A percentile compares a stretch with the other conserved stretches of the same genome.
Conservation (phyloP, 2,329 filamentous ascomycete genomes). For the Talaromyces sp. region DNA sequence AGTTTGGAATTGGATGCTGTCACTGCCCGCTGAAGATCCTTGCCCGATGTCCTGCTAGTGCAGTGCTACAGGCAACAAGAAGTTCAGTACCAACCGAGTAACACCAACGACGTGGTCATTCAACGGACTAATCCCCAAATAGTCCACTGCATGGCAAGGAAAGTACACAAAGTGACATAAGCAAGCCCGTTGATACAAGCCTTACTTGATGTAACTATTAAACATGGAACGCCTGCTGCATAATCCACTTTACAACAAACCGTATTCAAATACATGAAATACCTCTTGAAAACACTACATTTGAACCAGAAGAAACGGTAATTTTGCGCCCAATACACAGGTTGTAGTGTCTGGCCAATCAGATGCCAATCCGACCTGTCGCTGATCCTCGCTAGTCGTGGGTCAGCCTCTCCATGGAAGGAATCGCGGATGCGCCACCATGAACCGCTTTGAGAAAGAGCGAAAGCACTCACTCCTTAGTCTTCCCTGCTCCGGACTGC, state of each 20-base stretch:
- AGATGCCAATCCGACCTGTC: background rate
- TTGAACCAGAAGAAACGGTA: background rate
- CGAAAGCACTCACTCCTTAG: background rate
- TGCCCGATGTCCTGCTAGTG: background rate
- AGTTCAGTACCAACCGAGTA: background rate
- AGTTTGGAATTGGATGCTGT: background rate
- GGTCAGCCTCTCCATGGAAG: background rate
- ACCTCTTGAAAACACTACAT: background rate
- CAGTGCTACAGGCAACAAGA: background rate
- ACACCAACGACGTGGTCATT: background rate
- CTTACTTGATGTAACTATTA: background rate
- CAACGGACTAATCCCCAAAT: background rate
- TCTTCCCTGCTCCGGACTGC: background rate
- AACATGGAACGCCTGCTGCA: background rate
- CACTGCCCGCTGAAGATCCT: background rate
- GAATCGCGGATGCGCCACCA: background rate
- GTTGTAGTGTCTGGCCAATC: background rate
- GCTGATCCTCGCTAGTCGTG: background rate
- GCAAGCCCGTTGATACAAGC: background rate
- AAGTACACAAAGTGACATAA: background rate
- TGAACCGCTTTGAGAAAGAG: background rate
- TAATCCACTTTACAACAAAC: background rate
- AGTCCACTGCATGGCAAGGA: background rate
- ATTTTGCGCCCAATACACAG: background rate
- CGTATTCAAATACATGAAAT: background rate